phyloP scores from a whole-genome alignment of 345 rosid genomes.

The Streptanthus diversifolius region DNA sequence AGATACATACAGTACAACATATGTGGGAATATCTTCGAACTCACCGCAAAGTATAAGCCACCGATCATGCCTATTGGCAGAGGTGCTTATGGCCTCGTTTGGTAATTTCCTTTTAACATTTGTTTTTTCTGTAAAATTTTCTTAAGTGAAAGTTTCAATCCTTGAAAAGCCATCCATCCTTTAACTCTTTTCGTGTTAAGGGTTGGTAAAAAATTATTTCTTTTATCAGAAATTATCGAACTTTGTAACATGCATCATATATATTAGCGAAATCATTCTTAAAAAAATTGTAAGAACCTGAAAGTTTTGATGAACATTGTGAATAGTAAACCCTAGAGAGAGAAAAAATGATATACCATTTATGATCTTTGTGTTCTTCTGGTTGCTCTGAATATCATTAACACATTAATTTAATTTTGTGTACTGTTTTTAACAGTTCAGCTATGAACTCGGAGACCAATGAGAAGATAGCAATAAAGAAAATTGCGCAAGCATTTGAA shows the following conservation, averaged over 20 bases:
- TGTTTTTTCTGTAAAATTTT: neutral
- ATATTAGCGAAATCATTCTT: neutral
- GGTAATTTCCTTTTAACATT: constrained; percentile 40
- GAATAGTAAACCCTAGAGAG: neutral
- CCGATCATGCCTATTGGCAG: constrained; percentile 76
- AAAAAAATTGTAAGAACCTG: neutral
- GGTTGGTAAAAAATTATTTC: neutral
- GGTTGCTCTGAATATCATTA: neutral
- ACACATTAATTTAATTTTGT: neutral
- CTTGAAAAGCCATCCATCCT: neutral
- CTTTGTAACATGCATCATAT: neutral
- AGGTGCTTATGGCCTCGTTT: constrained; percentile 84
- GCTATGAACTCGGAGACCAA: constrained; percentile 70
- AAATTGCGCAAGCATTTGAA: constrained; percentile 76
- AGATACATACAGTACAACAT: constrained; percentile 68
- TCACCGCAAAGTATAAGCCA: constrained; percentile 78
- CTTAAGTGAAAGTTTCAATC: neutral
- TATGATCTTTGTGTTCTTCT: neutral
- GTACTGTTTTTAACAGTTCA: constrained; percentile 41
- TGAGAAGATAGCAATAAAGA: constrained; percentile 84
- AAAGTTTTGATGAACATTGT: neutral
- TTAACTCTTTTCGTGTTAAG: neutral
- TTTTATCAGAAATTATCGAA: neutral
- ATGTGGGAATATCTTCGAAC: constrained; percentile 67
- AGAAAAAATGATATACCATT: neutral